These are phyloP conservation scores for Firmiana major DNA, from an alignment of 345 rosid species.

Conservation along the genomic window DNA sequence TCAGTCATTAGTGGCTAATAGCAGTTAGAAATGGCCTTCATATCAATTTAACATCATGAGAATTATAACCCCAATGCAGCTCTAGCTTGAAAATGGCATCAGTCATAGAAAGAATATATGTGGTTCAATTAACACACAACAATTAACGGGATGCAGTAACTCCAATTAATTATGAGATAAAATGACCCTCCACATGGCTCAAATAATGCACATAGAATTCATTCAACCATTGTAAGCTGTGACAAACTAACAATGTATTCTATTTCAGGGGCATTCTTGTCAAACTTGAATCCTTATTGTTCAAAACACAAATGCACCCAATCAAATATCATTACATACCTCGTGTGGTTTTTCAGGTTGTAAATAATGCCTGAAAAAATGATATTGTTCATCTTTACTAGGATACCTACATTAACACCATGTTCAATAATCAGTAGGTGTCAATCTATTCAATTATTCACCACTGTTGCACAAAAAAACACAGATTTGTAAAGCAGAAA, in stretches of 20 bases:
- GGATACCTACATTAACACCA: constrained; percentile 59
- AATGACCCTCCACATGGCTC: not conserved
- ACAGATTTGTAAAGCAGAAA: not conserved
- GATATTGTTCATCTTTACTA: constrained; percentile 71
- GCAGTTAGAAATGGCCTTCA: not conserved
- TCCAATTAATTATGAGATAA: not conserved
- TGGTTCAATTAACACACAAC: not conserved
- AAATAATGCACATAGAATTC: not conserved
- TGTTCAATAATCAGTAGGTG: constrained; percentile 12
- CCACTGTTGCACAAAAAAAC: not conserved
- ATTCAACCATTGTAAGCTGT: not conserved
- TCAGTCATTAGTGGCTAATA: not conserved
- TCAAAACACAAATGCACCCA: not conserved
- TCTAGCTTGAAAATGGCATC: not conserved
- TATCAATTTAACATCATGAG: not conserved
- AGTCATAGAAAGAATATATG: not conserved
- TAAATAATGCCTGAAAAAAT: constrained; percentile 85
- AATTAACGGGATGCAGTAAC: not conserved
- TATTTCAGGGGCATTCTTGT: not conserved
- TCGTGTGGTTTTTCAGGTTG: constrained; percentile 62
- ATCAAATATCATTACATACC: constrained; percentile 50
- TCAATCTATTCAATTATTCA: not conserved
- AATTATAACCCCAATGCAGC: not conserved
- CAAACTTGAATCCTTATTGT: not conserved
- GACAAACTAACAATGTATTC: not conserved